Percentiles rank a stretch among this genome's conserved stretches.
Conservation (phyloP, 768 basidiomycete species). For the Termitomyces sp. region DNA sequence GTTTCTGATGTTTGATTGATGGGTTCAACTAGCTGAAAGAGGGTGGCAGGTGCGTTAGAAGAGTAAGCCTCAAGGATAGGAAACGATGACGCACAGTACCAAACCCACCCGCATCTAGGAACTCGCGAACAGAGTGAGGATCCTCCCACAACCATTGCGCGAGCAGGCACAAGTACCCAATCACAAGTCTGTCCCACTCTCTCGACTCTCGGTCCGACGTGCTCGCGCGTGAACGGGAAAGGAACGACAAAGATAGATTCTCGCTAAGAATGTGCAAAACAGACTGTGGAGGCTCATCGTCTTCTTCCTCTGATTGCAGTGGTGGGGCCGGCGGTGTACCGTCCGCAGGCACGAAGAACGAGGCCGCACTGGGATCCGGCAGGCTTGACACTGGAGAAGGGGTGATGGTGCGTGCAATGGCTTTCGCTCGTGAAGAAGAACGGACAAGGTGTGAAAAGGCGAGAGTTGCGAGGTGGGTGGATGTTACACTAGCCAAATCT, state of each 20-base stretch:
- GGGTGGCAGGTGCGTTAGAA: not conserved
- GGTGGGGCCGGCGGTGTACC: conserved; percentile 31
- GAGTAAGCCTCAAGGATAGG: not conserved
- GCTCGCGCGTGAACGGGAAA: conserved; percentile 67
- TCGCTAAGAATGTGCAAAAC: conserved; percentile 85
- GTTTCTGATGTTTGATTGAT: conserved; percentile 86
- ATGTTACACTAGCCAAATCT: conserved; percentile 48
- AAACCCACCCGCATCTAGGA: conserved; percentile 85
- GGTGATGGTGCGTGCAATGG: conserved; percentile 56
- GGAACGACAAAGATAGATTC: conserved; percentile 80
- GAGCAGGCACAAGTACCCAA: conserved; percentile 78
- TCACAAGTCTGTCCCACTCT: conserved; percentile 89
- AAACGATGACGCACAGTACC: conserved; percentile 63
- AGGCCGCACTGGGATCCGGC: conserved; percentile 21
- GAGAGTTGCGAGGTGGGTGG: conserved; percentile 69
- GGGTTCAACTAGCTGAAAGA: conserved; percentile 74
- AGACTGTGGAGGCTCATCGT: conserved; percentile 62
- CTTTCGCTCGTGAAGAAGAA: conserved; percentile 58
- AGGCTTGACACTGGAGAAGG: conserved; percentile 37
- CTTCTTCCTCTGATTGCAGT: conserved; percentile 33
- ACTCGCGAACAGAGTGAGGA: conserved; percentile 79
- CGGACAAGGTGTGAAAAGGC: conserved; percentile 79
- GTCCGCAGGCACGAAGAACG: conserved; percentile 79
- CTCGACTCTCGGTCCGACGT: conserved; percentile 65
- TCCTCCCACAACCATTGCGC: conserved; percentile 98